Evolutionary conservation across 257 asterid genomes (phyloP).

Genomic region (Linaria vulgaris): DNA sequence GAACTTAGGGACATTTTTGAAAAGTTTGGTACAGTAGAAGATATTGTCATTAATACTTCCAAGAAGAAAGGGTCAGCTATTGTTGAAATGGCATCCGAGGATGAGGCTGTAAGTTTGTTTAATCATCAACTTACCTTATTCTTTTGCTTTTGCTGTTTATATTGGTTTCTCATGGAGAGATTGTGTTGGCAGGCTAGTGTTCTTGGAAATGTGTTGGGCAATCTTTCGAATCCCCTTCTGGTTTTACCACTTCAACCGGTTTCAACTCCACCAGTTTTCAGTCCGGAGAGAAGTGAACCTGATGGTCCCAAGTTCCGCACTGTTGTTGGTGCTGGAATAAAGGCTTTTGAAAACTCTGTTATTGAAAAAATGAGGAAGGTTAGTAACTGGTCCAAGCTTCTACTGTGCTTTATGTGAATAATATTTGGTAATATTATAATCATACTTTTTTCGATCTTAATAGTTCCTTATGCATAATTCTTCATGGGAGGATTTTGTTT

Average conservation of each 20-base stretch:
- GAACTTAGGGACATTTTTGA: slow-evolving; percentile 61
- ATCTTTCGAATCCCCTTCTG: slow-evolving; percentile 74
- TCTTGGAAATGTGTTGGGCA: slow-evolving; percentile 61
- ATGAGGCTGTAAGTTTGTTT: slow-evolving; percentile 52
- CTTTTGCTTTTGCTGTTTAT: slow-evolving; percentile 2
- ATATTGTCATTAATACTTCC: slow-evolving; percentile 69
- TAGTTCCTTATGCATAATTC: too few relatives aligned
- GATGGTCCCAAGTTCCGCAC: slow-evolving; percentile 47
- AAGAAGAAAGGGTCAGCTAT: slow-evolving; percentile 88
- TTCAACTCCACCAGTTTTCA: slow-evolving; percentile 38
- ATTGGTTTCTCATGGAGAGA: slow-evolving; percentile 18
- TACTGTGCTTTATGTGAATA: too few relatives aligned
- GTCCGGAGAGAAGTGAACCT: slow-evolving; percentile 38
- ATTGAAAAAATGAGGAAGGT: slow-evolving; percentile 79
- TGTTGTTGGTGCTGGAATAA: slow-evolving; percentile 68
- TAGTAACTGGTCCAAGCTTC: slow-evolving; percentile 17
- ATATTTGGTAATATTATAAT: too few relatives aligned
- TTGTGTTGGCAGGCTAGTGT: slow-evolving; percentile 48
- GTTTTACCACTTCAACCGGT: too few relatives aligned
- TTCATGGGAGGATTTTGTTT: too few relatives aligned
- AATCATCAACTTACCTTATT: neutral
- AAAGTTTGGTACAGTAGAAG: slow-evolving; percentile 77
- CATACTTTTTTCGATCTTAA: too few relatives aligned
- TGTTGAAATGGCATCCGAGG: slow-evolving; percentile 80
- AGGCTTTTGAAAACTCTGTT: slow-evolving; percentile 71